Percentiles rank a stretch among this genome's conserved stretches.
phyloP scores from a whole-genome alignment of 2,329 filamentous ascomycete species.

The Diaporthe sp. region DNA sequence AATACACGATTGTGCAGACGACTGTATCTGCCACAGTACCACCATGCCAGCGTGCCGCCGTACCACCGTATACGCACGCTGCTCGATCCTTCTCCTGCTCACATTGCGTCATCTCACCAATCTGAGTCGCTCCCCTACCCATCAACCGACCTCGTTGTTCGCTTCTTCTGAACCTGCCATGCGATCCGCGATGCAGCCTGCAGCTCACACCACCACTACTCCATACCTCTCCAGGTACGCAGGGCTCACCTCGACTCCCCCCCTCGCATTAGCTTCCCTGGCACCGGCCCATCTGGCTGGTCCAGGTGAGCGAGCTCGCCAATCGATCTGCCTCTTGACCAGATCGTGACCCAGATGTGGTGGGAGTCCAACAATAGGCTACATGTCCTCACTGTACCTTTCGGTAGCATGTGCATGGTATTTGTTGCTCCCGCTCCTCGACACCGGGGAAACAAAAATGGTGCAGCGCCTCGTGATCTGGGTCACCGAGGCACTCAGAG shows the following conservation, averaged over 20 bases:
- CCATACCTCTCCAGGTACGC: neutral
- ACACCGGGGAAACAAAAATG: neutral
- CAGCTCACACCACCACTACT: neutral
- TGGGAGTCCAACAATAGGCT: neutral
- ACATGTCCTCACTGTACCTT: neutral
- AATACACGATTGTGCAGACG: neutral
- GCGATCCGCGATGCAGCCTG: slow-evolving; percentile 6
- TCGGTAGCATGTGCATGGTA: neutral
- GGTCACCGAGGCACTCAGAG: slow-evolving; percentile 5
- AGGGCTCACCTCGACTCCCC: neutral
- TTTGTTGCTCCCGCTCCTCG: neutral
- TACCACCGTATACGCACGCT: neutral
- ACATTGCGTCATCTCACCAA: slow-evolving; percentile 29
- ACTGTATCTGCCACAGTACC: slow-evolving; percentile 3
- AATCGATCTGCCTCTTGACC: neutral
- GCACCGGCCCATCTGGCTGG: neutral
- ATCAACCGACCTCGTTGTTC: neutral
- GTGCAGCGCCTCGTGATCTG: slow-evolving; percentile 16
- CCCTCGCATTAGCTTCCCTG: slow-evolving; percentile 9
- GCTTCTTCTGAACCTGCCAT: slow-evolving; percentile 10
- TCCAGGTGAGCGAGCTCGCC: slow-evolving; percentile 11
- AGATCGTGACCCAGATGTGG: neutral
- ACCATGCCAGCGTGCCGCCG: neutral
- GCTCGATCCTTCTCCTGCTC: slow-evolving; percentile 1
- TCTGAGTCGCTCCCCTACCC: slow-evolving; percentile 10